Evolutionary conservation across 2,329 filamentous ascomycete genomes (phyloP), one percentile per base, ranked within the genome.

Genomic region (Apiospora malaysiana): DNA sequence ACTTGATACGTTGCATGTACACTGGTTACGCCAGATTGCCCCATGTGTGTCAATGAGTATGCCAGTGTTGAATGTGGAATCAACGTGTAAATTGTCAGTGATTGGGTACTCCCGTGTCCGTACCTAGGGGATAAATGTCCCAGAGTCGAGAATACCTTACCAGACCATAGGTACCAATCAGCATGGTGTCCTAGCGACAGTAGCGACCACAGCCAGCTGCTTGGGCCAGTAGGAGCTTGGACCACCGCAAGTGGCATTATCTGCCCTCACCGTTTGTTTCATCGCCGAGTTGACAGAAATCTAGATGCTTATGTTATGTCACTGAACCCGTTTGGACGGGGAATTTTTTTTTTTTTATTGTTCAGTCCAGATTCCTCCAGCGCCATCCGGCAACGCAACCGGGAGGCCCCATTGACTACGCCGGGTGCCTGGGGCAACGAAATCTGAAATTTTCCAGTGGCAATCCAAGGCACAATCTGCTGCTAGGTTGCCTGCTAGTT

Each of bases 271-370:
- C 56, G 56, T 63, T 63, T 63, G 32, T 63, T 40, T 40, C 56
- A 63, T 63, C 56, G 14, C 56, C 56, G 18, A 18, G 56, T 63
- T 63, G 56, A 63, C 56, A 40, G 21, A 59, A 23, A 37, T 59
- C 51, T 59, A 59, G 51, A 59, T 21, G 27, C 51, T 49, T n/a
- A 59, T 59, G 51, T 49, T n/a, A 59, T 59, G 51, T 27, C 51
- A 59, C 51, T 59, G 4, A 23, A 16, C 16, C 27, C 16, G 9
- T 3, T 37, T 59, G 51, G 51, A 59, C 27, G 18, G n/a, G 32
- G 56, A 59, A 63, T 40, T 56, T 56, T 56, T 32, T 32, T 32
- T 32, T 32, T 32, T 56, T 56, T 32, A 4, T 32, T 32, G 3
- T 32, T n/a, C 56, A n/a, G 12, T 51, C 5, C 9, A 21, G 21